These are phyloP conservation scores for Limonomyces culmigenus DNA, from an alignment of 1,284 basidiomycete genomes.

Conservation along the genomic window DNA sequence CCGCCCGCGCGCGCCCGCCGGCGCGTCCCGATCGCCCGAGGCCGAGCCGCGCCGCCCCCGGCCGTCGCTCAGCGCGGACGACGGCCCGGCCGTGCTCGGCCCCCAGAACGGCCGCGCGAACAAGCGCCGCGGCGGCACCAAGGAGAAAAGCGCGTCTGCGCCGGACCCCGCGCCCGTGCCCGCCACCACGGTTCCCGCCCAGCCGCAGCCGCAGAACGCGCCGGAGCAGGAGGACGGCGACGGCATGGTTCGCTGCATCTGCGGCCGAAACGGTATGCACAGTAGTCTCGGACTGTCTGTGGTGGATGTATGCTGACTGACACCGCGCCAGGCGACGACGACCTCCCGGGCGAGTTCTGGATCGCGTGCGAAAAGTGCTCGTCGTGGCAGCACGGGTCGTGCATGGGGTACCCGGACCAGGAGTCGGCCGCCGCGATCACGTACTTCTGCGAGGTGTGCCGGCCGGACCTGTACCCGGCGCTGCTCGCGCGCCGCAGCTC, in stretches of 20 bases:
- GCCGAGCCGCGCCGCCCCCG: not conserved
- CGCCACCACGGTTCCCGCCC: too few species aligned
- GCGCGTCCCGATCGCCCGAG: not conserved
- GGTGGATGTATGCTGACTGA: conserved; percentile 11
- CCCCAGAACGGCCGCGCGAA: not conserved
- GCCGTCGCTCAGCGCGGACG: not conserved
- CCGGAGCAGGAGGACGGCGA: conserved; percentile 39
- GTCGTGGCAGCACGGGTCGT: conserved; percentile 95
- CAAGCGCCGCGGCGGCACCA: not conserved
- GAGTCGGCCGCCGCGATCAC: conserved; percentile 66
- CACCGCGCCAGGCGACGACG: conserved; percentile 48
- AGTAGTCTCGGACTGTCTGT: conserved; percentile 3
- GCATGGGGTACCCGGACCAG: conserved; percentile 86
- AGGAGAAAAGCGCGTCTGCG: not conserved
- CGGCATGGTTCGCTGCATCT: conserved; percentile 87
- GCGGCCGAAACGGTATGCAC: conserved; percentile 28
- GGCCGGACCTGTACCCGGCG: conserved; percentile 72
- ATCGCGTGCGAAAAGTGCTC: conserved; percentile 95
- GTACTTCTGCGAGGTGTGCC: conserved; percentile 91
- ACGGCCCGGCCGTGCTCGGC: too few species aligned
- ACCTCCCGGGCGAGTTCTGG: conserved; percentile 80
- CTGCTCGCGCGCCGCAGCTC: conserved; percentile 62
- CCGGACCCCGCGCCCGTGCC: not conserved
- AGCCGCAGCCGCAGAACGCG: not conserved
- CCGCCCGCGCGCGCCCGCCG: too few species aligned